Conservation (phyloP, 345 rosid genomes). For the Clausena lansium region DNA sequence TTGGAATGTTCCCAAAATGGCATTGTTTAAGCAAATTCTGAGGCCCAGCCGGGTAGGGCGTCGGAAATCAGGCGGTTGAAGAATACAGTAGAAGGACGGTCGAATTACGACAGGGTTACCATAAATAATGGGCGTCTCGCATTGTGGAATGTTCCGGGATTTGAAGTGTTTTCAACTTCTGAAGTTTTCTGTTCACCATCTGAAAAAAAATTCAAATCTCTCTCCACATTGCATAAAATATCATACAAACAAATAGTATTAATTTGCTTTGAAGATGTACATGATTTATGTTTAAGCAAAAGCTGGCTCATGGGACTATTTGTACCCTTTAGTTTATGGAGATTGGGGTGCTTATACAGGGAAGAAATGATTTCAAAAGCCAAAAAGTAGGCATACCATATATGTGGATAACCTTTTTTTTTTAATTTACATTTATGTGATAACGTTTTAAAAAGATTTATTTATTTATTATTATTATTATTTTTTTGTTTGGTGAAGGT, state of each 20-base stretch:
- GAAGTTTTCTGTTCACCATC: background rate
- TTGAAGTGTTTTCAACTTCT: background rate
- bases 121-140: background rate
- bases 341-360: too few relatives aligned
- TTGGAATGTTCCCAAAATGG: constrained; percentile 94
- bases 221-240: too few relatives aligned
- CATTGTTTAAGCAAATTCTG: constrained; percentile 68
- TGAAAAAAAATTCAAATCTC: background rate
- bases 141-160: background rate
- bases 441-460: too few relatives aligned
- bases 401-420: too few relatives aligned
- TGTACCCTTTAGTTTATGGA: too few relatives aligned
- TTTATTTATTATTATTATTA: too few relatives aligned
- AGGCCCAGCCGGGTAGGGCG: constrained; percentile 61
- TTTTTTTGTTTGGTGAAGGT: too few relatives aligned
- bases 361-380: background rate
- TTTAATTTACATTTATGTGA: too few relatives aligned
- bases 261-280: background rate
- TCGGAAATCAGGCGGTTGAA: constrained; percentile 18
- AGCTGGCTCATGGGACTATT: background rate
- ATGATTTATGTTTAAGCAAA: background rate
- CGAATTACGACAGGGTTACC: background rate
- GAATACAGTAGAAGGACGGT: background rate
- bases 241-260: background rate
- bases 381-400: too few relatives aligned